phyloP scores from a whole-genome alignment of 2,329 filamentous ascomycete species.

The Emydomyces testavorans region DNA sequence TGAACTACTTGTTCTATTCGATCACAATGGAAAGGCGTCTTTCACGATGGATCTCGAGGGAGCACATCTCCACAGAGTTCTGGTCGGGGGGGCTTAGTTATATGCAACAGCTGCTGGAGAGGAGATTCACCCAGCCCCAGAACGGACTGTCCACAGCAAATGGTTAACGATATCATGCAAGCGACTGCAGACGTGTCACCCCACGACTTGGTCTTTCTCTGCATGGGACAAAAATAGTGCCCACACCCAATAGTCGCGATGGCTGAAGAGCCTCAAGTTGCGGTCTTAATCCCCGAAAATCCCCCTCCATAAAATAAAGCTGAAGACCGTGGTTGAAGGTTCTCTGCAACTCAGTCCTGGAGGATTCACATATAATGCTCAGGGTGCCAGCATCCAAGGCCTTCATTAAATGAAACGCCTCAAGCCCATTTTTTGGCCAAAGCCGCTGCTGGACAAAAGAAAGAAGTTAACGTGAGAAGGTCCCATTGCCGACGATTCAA shows the following conservation, averaged over 20 bases:
- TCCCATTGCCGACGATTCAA: background rate
- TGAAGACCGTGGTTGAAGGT: background rate
- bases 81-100: background rate
- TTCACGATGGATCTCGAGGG: background rate
- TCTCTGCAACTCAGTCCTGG: background rate
- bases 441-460: background rate
- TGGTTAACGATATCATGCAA: conserved; percentile 7
- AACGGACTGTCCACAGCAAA: conserved; percentile 7
- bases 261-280: background rate
- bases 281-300: background rate
- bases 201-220: conserved; percentile 6
- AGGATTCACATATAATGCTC: background rate
- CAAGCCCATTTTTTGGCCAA: background rate
- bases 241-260: background rate
- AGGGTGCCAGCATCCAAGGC: too few relatives aligned
- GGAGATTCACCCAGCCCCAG: conserved; percentile 1
- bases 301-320: background rate
- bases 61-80: background rate
- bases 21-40: background rate
- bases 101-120: background rate
- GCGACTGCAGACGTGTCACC: conserved; percentile 8
- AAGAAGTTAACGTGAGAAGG: background rate
- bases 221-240: background rate
- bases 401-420: too few relatives aligned
- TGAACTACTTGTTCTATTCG: too few relatives aligned